Conservation (phyloP, 352 stramenopile species). For the Globisporangium echinulatum region DNA sequence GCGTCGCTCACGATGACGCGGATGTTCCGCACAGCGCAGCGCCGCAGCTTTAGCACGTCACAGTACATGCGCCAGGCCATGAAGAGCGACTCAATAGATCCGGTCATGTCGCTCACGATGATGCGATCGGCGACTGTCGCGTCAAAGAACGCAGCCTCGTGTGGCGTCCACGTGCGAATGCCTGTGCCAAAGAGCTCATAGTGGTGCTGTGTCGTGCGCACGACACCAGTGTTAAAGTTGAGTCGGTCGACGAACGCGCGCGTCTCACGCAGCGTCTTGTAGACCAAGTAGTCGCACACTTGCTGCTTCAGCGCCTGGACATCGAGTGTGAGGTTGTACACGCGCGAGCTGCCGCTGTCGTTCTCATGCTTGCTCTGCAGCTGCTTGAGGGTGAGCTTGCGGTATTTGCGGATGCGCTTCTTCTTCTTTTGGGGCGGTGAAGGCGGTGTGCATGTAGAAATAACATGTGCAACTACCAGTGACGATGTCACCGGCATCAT, state of each 20-base stretch:
- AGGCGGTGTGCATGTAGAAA: too few species aligned
- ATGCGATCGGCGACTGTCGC: constrained; percentile 4
- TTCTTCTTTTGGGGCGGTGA: background rate
- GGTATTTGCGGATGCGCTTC: constrained; percentile 4
- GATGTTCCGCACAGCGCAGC: background rate
- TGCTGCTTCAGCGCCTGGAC: constrained; percentile 28
- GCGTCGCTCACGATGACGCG: constrained; percentile 1
- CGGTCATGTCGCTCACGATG: constrained; percentile 4
- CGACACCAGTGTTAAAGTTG: constrained; percentile 5
- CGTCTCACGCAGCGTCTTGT: constrained; percentile 9
- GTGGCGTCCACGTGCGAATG: background rate
- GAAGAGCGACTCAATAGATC: constrained; percentile 18
- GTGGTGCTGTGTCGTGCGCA: constrained; percentile 10
- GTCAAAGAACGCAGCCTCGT: constrained; percentile 5
- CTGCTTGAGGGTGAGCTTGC: constrained; percentile 6
- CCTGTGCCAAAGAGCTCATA: constrained; percentile 15
- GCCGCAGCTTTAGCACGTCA: constrained; percentile 9
- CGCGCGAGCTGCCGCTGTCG: constrained; percentile 2
- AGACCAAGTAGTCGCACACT: constrained; percentile 11
- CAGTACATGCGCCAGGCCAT: background rate
- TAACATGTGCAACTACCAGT: too few species aligned
- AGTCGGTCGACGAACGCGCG: constrained; percentile 7
- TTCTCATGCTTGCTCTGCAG: constrained; percentile 3
- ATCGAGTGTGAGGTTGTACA: constrained; percentile 29
- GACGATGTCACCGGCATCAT: too few species aligned